These are phyloP conservation scores for Lichina pygmaea DNA, from an alignment of 495 filamentous ascomycete genomes.

Conservation along the genomic window DNA sequence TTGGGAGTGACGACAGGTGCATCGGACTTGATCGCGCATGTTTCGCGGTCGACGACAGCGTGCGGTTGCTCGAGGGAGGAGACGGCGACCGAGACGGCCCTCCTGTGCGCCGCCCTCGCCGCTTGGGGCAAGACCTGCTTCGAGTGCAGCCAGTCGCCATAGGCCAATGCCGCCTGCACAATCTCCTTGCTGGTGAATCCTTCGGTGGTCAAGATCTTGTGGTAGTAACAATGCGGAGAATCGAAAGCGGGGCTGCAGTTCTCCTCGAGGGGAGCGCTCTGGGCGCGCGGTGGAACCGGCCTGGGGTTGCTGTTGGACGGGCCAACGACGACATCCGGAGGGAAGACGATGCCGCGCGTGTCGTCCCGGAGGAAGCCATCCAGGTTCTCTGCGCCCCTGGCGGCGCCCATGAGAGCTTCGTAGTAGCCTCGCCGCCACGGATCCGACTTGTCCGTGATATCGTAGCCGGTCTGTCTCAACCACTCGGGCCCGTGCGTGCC, in stretches of 20 bases:
- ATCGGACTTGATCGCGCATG: constrained; percentile 26
- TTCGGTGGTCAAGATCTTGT: constrained; percentile 46
- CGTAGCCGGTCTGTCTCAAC: constrained; percentile 29
- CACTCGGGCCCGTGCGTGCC: constrained; percentile 26
- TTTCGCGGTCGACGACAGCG: constrained; percentile 25
- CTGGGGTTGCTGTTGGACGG: constrained; percentile 61
- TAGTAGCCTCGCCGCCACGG: constrained; percentile 66
- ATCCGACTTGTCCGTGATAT: constrained; percentile 48
- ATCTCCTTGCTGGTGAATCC: constrained; percentile 51
- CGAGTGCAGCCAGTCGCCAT: constrained; percentile 61
- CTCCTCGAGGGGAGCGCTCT: constrained; percentile 35
- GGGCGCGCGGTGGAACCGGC: constrained; percentile 32
- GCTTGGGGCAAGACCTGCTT: constrained; percentile 28
- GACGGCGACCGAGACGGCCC: constrained; percentile 43
- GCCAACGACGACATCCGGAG: constrained; percentile 41
- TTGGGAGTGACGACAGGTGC: constrained; percentile 34
- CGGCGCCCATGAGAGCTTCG: constrained; percentile 47
- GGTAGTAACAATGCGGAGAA: constrained; percentile 41
- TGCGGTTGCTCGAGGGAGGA: constrained; percentile 17
- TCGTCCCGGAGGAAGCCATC: constrained; percentile 51
- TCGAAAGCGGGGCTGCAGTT: constrained; percentile 38
- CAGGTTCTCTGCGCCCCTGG: constrained; percentile 48
- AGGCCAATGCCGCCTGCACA: constrained; percentile 51
- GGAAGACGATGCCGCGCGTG: constrained; percentile 34
- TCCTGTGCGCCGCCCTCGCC: constrained; percentile 39